phyloP scores from a whole-genome alignment of 2,329 filamentous ascomycete species.

The Pseudocercospora eumusae region DNA sequence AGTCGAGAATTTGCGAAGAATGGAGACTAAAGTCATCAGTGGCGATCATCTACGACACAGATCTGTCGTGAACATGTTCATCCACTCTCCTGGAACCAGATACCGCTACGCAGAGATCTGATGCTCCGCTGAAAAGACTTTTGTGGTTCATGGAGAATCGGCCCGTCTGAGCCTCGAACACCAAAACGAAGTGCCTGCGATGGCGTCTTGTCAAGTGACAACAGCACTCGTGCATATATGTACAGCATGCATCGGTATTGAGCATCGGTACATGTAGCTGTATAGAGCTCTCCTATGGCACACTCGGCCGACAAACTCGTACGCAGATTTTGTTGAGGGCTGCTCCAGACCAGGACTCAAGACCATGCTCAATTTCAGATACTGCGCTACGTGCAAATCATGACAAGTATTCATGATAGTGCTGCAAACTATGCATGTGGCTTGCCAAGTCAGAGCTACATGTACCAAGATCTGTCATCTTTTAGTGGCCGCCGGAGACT shows the following conservation, averaged over 20 bases:
- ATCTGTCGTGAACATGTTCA: not conserved
- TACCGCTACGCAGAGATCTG: not conserved
- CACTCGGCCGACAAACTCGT: not conserved
- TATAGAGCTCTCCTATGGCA: not conserved
- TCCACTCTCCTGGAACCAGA: not conserved
- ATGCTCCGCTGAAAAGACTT: not conserved
- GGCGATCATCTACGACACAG: not conserved
- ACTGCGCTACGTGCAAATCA: not conserved
- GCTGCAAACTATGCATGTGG: slow-evolving; percentile 13
- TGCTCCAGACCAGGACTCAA: not conserved
- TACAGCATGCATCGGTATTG: not conserved
- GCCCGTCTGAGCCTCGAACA: not conserved
- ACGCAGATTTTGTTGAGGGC: not conserved
- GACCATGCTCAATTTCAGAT: not conserved
- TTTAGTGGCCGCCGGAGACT: not conserved
- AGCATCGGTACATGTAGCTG: slow-evolving; percentile 3
- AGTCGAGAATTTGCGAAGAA: not conserved
- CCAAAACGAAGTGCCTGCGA: not conserved
- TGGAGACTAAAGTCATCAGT: not conserved
- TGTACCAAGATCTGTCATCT: slow-evolving; percentile 13
- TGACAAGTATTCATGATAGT: not conserved
- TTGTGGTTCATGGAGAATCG: not conserved
- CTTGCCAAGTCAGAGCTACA: not conserved
- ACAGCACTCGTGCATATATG: not conserved
- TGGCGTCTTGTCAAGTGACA: not conserved